phyloP scores from a whole-genome alignment of 2,329 filamentous ascomycete genomes.

The Alternaria sp. region DNA sequence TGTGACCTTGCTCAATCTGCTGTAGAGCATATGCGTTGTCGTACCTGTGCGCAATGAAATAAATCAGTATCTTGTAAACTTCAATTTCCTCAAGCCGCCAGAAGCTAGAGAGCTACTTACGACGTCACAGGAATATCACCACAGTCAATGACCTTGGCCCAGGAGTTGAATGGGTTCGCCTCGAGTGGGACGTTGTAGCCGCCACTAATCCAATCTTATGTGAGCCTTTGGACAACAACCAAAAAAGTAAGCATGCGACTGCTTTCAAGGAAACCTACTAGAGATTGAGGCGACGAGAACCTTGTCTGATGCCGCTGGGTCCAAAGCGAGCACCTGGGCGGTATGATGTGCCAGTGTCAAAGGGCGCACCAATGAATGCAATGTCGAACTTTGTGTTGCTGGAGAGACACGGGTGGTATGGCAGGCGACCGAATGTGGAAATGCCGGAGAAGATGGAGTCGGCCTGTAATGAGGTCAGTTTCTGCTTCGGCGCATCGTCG shows the following conservation, averaged over 20 bases:
- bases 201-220: constrained; percentile 68
- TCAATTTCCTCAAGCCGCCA: no score
- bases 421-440: constrained; percentile 81
- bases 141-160: constrained; percentile 82
- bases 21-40: constrained; percentile 83
- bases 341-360: constrained; percentile 87
- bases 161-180: constrained; percentile 82
- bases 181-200: constrained; percentile 85
- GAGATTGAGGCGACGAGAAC: constrained; percentile 83
- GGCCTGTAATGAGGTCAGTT: constrained; percentile 62
- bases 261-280: constrained; percentile 68
- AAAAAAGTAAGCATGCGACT: constrained; percentile 53
- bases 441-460: constrained; percentile 91
- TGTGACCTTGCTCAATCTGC: constrained; percentile 87
- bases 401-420: constrained; percentile 79
- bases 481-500: background rate
- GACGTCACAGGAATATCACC: constrained; percentile 86
- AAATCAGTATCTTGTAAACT: background rate
- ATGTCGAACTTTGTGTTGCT: constrained; percentile 80
- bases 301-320: constrained; percentile 84
- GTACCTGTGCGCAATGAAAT: constrained; percentile 64
- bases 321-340: constrained; percentile 84
- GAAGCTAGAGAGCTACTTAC: constrained; percentile 56
- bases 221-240: constrained; percentile 54
- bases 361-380: constrained; percentile 86